phyloP scores from a whole-genome alignment of 345 rosid species.

The Bruguiera gymnorhiza region DNA sequence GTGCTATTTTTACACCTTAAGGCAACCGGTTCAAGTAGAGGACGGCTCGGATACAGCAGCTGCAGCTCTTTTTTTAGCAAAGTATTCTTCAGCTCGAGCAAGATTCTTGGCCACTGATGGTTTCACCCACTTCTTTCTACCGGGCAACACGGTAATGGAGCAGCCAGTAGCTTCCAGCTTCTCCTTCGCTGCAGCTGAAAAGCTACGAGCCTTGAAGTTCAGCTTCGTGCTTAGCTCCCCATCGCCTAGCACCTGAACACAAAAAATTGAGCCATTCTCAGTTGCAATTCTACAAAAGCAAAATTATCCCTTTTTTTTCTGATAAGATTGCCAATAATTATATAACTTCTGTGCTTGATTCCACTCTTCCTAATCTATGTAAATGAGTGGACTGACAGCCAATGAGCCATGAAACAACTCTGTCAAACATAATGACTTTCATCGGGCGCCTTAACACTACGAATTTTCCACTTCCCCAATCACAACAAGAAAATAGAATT shows the following conservation, averaged over 20 bases:
- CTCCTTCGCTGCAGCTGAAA: constrained; percentile 74
- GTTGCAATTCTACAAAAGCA: constrained; percentile 20
- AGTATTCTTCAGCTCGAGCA: constrained; percentile 82
- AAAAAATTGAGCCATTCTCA: constrained; percentile 1
- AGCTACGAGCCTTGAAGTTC: constrained; percentile 70
- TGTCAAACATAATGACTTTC: not conserved
- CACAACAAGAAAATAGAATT: not conserved
- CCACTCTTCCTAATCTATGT: too few relatives aligned
- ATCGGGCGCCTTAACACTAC: not conserved
- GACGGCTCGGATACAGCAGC: constrained; percentile 34
- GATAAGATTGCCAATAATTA: too few relatives aligned
- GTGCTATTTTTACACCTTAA: too few relatives aligned
- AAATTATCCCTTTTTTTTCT: not conserved
- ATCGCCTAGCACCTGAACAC: constrained; percentile 65
- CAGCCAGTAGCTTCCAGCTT: constrained; percentile 88
- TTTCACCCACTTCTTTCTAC: constrained; percentile 86
- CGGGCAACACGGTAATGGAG: constrained; percentile 68
- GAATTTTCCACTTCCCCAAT: not conserved
- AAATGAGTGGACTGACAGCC: too few relatives aligned
- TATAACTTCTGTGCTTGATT: too few relatives aligned
- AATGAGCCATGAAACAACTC: too few relatives aligned
- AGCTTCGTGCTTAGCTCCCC: constrained; percentile 80
- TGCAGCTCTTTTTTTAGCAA: constrained; percentile 80
- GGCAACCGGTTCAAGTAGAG: constrained; percentile 33
- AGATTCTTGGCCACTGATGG: constrained; percentile 80